Conservation (phyloP, 2,329 filamentous ascomycete genomes). For the Sclerotinia sclerotiorum region DNA sequence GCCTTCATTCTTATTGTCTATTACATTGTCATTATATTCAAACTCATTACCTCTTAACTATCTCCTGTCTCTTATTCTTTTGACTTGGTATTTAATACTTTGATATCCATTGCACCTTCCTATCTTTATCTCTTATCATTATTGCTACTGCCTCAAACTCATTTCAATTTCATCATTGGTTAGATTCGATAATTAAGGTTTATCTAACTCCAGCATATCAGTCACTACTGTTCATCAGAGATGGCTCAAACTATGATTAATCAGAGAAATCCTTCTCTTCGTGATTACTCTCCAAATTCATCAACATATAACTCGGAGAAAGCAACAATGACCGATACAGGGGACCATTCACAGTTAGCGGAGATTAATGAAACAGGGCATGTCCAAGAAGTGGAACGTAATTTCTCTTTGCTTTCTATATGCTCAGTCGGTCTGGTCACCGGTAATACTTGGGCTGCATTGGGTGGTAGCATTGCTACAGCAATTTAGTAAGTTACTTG, state of each 20-base stretch:
- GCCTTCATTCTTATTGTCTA: not conserved
- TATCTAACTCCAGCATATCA: not conserved
- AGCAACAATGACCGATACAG: constrained; percentile 17
- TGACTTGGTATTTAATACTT: not conserved
- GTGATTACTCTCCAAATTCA: not conserved
- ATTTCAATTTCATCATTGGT: not conserved
- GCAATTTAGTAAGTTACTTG: constrained; percentile 31
- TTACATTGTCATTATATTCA: not conserved
- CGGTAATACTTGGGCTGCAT: constrained; percentile 47
- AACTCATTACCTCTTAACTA: not conserved
- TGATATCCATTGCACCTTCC: not conserved
- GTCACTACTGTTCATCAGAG: not conserved
- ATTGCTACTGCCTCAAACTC: not conserved
- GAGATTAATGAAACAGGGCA: constrained; percentile 51
- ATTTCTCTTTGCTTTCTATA: constrained; percentile 49
- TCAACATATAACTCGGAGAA: constrained; percentile 26
- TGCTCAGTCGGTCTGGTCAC: constrained; percentile 49
- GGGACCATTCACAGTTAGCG: constrained; percentile 20
- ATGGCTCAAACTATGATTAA: not conserved
- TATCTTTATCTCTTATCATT: not conserved
- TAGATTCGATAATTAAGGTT: not conserved
- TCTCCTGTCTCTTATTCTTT: not conserved
- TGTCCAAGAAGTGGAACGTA: constrained; percentile 51
- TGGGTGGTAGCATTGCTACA: constrained; percentile 49
- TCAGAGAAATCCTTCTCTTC: not conserved